These are phyloP conservation scores for Hericium alpestre DNA, from an alignment of 768 basidiomycete genomes.

Conservation along the genomic window DNA sequence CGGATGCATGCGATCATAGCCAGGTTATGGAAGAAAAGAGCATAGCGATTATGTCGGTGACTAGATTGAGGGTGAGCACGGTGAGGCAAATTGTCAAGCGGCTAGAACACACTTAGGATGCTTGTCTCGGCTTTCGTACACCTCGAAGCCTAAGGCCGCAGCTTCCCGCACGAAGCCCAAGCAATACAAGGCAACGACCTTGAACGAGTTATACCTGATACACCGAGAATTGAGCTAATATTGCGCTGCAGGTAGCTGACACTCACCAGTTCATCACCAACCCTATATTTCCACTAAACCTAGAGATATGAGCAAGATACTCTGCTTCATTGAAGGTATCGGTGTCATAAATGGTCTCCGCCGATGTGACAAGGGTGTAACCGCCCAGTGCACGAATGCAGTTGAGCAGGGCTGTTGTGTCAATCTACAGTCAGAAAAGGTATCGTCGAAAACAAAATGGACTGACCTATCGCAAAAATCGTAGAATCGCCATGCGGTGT, in stretches of 20 bases:
- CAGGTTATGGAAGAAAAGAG: constrained; percentile 60
- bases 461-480: constrained; percentile 43
- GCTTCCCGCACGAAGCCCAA: constrained; percentile 51
- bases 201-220: constrained; percentile 54
- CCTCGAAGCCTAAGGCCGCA: constrained; percentile 49
- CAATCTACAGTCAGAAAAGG: not conserved
- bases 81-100: not conserved
- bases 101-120: constrained; percentile 50
- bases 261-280: constrained; percentile 51
- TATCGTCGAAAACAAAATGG: not conserved
- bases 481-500: constrained; percentile 38
- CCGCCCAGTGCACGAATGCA: constrained; percentile 58
- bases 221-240: not conserved
- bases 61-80: constrained; percentile 21
- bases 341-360: constrained; percentile 49
- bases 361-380: constrained; percentile 38
- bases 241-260: not conserved
- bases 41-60: constrained; percentile 60
- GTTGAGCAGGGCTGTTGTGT: constrained; percentile 39
- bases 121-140: constrained; percentile 45
- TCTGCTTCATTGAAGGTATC: constrained; percentile 46
- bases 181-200: constrained; percentile 56
- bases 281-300: constrained; percentile 36
- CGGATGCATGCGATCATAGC: constrained; percentile 54
- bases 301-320: constrained; percentile 35